phyloP scores from a whole-genome alignment of 495 filamentous ascomycete species.

The Aspergillus heteromorphus region DNA sequence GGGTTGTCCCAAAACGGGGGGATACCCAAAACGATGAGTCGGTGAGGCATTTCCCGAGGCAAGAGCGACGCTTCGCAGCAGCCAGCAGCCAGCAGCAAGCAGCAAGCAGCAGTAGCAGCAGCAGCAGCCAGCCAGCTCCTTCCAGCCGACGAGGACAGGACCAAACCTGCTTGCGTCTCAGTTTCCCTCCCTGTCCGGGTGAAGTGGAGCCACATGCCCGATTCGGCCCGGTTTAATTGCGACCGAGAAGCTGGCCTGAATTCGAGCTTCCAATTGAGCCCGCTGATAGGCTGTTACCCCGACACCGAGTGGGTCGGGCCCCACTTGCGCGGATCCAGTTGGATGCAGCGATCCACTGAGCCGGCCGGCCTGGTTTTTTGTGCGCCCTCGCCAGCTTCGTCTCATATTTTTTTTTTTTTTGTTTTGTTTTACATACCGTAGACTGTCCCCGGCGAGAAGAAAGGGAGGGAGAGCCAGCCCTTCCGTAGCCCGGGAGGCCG shows the following conservation, averaged over 20 bases:
- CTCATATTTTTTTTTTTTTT: no score
- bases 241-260: constrained; percentile 17
- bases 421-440: background rate
- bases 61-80: background rate
- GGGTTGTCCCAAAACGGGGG: constrained; percentile 3
- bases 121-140: no score
- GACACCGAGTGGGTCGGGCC: constrained; percentile 12
- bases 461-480: background rate
- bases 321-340: constrained; percentile 22
- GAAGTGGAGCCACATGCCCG: constrained; percentile 25
- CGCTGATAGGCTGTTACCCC: background rate
- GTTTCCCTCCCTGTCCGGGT: constrained; percentile 9
- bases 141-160: background rate
- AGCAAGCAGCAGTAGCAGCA: background rate
- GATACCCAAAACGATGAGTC: constrained; percentile 8
- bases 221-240: constrained; percentile 23
- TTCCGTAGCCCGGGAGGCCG: background rate
- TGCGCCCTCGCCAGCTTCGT: background rate
- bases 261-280: constrained; percentile 3
- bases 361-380: constrained; percentile 10
- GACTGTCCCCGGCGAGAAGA: background rate
- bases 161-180: background rate
- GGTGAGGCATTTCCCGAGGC: constrained; percentile 6
- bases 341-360: constrained; percentile 12
- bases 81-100: background rate